Evolutionary conservation across 352 stramenopile species (phyloP), one percentile per base, ranked within the genome.

Genomic region (Phytophthora hibernalis): DNA sequence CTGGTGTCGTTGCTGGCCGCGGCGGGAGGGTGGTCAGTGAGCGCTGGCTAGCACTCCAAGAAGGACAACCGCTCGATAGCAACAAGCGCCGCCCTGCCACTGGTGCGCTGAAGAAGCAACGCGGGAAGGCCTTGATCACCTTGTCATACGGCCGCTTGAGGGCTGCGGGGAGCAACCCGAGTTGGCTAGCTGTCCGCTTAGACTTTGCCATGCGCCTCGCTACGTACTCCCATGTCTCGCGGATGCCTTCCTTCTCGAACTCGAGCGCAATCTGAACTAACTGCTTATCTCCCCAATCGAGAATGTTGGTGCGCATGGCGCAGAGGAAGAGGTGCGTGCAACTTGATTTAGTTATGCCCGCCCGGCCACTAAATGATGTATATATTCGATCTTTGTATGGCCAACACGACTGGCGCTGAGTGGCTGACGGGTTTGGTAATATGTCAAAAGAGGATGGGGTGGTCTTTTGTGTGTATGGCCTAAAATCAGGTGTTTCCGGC

Each of bases 171-270:
- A 18, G 10, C 22, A 56, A 11, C 16, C 24, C 31, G 7, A 56
- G 31, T 31, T 45, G 8, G 4, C 1, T 15, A 10, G 49, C 31
- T 26, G 49, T 44, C 16, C 31, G 49, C 18, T 28, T 56, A 9
- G n/a, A 44, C 30, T 30, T 44, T 8, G 18, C 10, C 49, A 56
- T 56, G 28, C 18, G 30, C 9, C 30, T 16, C 31, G n/a, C 31
- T 7, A 56, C 30, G 18, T 56, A 56, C 11, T 10, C 30, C 49
- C 49, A 45, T 45, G 31, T 44, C 28, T 45, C 24, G 2, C 49
- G 18, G 3, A 56, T 56, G 30, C 49, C 49, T 43, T 56, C 49
- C 1, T n/a, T 20, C 49, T 56, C 49, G 13, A 56, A 56, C 18
- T 31, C 5, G 18, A 56, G 31, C 11, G 49, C 31, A 45, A 56